Conservation (phyloP, 208 protist genomes). For the Acanthamoeba healyi region DNA sequence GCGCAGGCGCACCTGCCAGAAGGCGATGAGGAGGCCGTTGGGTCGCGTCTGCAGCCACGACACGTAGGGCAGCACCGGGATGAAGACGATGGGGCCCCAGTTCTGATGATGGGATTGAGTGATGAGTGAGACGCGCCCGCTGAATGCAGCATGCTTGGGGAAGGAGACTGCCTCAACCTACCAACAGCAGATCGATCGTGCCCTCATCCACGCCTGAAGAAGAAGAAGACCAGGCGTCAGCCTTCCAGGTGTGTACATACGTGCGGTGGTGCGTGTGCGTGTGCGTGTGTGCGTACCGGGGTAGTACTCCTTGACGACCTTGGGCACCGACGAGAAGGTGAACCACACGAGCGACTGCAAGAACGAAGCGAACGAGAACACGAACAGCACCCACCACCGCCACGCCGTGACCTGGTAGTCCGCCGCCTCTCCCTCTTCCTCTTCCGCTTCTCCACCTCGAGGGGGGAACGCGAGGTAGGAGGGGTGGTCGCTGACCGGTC, state of each 20-base stretch:
- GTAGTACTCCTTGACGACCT: slow-evolving; percentile 50
- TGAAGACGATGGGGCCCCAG: slow-evolving; percentile 73
- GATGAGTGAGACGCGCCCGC: too few species aligned
- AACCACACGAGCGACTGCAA: slow-evolving; percentile 70
- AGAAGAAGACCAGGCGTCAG: not conserved
- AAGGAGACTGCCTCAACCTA: too few species aligned
- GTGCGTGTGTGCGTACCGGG: not conserved
- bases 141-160: too few species aligned
- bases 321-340: slow-evolving; percentile 73
- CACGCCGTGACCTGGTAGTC: not conserved
- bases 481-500: not conserved
- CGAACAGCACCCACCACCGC: slow-evolving; percentile 71
- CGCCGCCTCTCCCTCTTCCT: not conserved
- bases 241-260: not conserved
- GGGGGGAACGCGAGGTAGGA: too few species aligned
- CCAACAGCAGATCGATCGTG: slow-evolving; percentile 62
- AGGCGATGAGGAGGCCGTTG: slow-evolving; percentile 71
- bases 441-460: too few species aligned
- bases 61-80: slow-evolving; percentile 70
- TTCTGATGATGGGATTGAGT: too few species aligned
- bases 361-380: slow-evolving; percentile 71
- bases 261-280: not conserved
- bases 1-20: slow-evolving; percentile 59
- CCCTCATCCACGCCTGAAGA: not conserved
- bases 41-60: slow-evolving; percentile 67